Evolutionary conservation across 192 early-diverging fungal species (phyloP).

Genomic region (Coemansia sp.): DNA sequence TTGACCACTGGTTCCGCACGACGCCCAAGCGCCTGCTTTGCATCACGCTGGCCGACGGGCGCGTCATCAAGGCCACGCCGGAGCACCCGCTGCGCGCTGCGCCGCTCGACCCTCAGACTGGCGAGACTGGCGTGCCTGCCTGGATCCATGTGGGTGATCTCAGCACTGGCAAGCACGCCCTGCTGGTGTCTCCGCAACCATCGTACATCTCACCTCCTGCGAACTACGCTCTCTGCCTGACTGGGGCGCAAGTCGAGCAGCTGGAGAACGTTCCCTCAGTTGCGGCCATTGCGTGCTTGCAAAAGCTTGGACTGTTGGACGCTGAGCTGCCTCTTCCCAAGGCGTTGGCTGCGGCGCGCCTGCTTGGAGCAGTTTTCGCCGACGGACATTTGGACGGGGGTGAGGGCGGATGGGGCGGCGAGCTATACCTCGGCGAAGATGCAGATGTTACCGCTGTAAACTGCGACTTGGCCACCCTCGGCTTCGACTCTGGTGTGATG

Average conservation of each 20-base stretch:
- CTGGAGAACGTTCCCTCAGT: slow-evolving; percentile 1
- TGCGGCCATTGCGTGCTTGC: slow-evolving; percentile 7
- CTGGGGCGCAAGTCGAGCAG: not conserved
- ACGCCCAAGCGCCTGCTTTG: slow-evolving; percentile 30
- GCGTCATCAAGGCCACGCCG: slow-evolving; percentile 26
- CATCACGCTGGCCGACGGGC: slow-evolving; percentile 27
- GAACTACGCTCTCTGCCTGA: slow-evolving; percentile 6
- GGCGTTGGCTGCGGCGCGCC: slow-evolving; percentile 19
- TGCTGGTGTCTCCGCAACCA: slow-evolving; percentile 24
- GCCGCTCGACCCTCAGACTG: slow-evolving; percentile 15
- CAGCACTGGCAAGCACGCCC: slow-evolving; percentile 12
- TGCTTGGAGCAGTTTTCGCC: slow-evolving; percentile 12
- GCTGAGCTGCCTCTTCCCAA: slow-evolving; percentile 21
- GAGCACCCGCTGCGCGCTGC: slow-evolving; percentile 33
- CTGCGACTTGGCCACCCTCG: slow-evolving; percentile 21
- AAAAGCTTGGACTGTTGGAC: slow-evolving; percentile 17
- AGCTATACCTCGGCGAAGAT: slow-evolving; percentile 16
- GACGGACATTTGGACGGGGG: not conserved
- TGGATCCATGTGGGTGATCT: slow-evolving; percentile 28
- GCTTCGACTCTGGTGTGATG: slow-evolving; percentile 4
- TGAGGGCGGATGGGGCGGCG: not conserved
- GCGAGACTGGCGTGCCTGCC: slow-evolving; percentile 6
- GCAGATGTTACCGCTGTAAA: slow-evolving; percentile 21
- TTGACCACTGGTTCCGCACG: slow-evolving; percentile 24
- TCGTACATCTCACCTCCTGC: slow-evolving; percentile 16